Percentiles rank a stretch among this genome's conserved stretches.
Conservation (phyloP, 345 rosid species). For the Limnanthes douglasii region DNA sequence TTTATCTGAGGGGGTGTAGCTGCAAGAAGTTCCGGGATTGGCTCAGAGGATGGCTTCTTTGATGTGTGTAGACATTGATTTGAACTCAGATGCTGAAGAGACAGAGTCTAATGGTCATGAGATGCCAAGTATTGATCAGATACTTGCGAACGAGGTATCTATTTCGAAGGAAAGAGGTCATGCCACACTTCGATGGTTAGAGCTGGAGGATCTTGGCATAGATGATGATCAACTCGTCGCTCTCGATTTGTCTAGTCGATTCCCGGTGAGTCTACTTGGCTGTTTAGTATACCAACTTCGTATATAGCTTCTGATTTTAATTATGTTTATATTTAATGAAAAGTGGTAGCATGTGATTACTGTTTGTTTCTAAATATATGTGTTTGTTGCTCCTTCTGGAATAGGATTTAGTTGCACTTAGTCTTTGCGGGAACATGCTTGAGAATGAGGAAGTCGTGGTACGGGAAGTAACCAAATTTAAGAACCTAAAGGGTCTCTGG, state of each 20-base stretch:
- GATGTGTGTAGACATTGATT: slow-evolving; percentile 63
- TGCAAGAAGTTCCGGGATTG: slow-evolving; percentile 72
- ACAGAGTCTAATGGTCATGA: slow-evolving; percentile 10
- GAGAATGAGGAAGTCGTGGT: slow-evolving; percentile 30
- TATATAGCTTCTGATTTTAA: background rate
- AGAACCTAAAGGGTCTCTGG: slow-evolving; percentile 72
- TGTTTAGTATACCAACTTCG: background rate
- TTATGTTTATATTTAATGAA: background rate
- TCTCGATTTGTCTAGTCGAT: slow-evolving; percentile 38
- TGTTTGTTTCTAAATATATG: slow-evolving; percentile 6
- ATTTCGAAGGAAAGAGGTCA: slow-evolving; percentile 32
- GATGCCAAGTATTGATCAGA: slow-evolving; percentile 26
- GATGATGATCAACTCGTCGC: slow-evolving; percentile 41
- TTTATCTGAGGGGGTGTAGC: slow-evolving; percentile 29
- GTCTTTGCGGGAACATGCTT: slow-evolving; percentile 66
- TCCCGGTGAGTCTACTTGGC: slow-evolving; percentile 51
- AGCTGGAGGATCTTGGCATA: slow-evolving; percentile 64
- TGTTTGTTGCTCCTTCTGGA: slow-evolving; percentile 2
- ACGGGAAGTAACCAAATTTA: slow-evolving; percentile 50
- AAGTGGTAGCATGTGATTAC: background rate
- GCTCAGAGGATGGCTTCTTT: slow-evolving; percentile 86
- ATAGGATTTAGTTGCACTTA: slow-evolving; percentile 74
- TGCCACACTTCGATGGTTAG: slow-evolving; percentile 60
- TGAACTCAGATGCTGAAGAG: slow-evolving; percentile 20
- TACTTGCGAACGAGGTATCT: slow-evolving; percentile 29